phyloP scores from a whole-genome alignment of 441 rosid genomes.

The Pelargonium australe region DNA sequence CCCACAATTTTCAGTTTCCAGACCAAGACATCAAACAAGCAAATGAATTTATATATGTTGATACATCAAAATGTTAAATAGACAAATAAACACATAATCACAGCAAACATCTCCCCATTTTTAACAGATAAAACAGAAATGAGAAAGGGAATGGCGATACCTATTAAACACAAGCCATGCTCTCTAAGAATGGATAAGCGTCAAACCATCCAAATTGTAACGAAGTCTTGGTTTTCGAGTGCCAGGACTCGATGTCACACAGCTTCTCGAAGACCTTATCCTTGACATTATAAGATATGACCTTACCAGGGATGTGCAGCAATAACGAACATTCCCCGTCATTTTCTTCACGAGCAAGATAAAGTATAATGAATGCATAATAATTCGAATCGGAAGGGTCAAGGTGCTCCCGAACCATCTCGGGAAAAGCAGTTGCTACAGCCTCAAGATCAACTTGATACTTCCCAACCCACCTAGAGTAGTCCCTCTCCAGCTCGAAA shows the following conservation, averaged over 20 bases:
- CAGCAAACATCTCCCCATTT: neutral
- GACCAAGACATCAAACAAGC: no score
- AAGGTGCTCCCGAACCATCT: conserved; percentile 3
- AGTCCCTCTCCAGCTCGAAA: conserved; percentile 19
- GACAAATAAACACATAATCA: no score
- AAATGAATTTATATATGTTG: no score
- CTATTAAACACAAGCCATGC: conserved; percentile 15
- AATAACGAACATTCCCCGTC: conserved; percentile 16
- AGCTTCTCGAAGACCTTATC: conserved; percentile 15
- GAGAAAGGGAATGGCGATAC: no score
- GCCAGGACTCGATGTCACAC: conserved; percentile 18
- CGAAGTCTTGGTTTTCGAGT: neutral
- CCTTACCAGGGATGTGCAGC: conserved; percentile 22
- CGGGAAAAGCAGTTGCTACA: conserved; percentile 15
- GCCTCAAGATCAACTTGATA: conserved; percentile 10
- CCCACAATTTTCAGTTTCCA: no score
- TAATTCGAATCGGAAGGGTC: conserved; percentile 11
- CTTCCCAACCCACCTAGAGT: conserved; percentile 18
- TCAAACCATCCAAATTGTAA: conserved; percentile 20
- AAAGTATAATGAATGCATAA: conserved; percentile 21
- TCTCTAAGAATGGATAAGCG: conserved; percentile 15
- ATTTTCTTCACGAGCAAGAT: conserved; percentile 6
- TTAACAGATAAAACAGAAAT: neutral
- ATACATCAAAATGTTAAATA: no score
- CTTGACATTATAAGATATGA: conserved; percentile 18